Evolutionary conservation across 2,329 filamentous ascomycete species (phyloP).

Genomic region (Colletotrichum navitas): DNA sequence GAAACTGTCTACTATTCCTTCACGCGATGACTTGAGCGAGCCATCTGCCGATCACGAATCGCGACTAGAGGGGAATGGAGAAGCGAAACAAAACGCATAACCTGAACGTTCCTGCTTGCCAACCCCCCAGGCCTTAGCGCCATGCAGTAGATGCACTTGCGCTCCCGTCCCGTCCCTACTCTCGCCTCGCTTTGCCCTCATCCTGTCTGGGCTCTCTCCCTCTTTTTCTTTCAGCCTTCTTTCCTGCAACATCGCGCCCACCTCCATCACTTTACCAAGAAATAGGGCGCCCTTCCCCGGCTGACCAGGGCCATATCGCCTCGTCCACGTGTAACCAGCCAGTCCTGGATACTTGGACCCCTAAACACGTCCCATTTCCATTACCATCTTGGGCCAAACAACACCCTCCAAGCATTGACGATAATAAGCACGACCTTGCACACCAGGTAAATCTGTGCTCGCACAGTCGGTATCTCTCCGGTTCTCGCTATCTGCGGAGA

Average conservation of each 20-base stretch:
- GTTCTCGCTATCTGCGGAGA: background rate
- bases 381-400: conserved; percentile 13
- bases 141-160: conserved; percentile 43
- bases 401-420: conserved; percentile 30
- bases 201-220: conserved; percentile 34
- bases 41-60: conserved; percentile 39
- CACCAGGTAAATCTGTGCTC: conserved; percentile 28
- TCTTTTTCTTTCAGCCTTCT: conserved; percentile 27
- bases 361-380: conserved; percentile 14
- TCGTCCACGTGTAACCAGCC: conserved; percentile 35
- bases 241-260: conserved; percentile 36
- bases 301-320: conserved; percentile 38
- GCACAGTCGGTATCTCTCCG: conserved; percentile 21
- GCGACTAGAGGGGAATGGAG: conserved; percentile 41
- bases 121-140: conserved; percentile 38
- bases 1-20: conserved; percentile 2
- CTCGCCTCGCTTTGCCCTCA: conserved; percentile 15
- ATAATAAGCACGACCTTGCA: conserved; percentile 19
- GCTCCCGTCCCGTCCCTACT: conserved; percentile 41
- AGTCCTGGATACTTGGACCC: conserved; percentile 21
- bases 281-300: conserved; percentile 37
- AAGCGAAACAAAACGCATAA: conserved; percentile 39
- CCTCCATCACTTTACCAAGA: conserved; percentile 26
- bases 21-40: conserved; percentile 39
- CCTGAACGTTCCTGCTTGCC: conserved; percentile 41